A percentile compares a stretch with the other conserved stretches of the same genome.
Evolutionary conservation across 2,329 filamentous ascomycete genomes (phyloP).

Genomic region (Fusarium falciforme): DNA sequence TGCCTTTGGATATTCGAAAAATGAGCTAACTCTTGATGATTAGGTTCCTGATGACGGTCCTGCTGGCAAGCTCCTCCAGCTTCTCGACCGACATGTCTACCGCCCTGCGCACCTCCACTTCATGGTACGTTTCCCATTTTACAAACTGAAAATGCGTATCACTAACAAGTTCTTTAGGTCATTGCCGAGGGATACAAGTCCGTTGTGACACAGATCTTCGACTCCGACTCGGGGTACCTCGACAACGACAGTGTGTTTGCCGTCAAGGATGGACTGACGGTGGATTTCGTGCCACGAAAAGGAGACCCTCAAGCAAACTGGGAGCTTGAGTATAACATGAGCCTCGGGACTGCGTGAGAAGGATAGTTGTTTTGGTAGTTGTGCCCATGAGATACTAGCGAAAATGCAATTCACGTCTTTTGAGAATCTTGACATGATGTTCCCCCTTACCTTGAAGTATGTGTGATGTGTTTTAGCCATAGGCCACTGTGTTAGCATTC

Average conservation of each 20-base stretch:
- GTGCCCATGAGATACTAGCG: neutral
- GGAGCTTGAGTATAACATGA: conserved; percentile 72
- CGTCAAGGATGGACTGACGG: conserved; percentile 62
- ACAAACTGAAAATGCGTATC: fast-evolving
- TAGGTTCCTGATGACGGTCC: conserved; percentile 62
- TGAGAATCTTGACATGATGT: neutral
- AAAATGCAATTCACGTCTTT: neutral
- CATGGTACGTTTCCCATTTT: conserved; percentile 51
- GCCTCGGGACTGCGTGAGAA: neutral
- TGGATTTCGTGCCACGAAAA: conserved; percentile 53
- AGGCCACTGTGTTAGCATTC: too few relatives aligned
- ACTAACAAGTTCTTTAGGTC: conserved; percentile 40
- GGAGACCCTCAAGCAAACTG: conserved; percentile 61
- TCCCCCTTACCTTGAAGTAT: too few relatives aligned
- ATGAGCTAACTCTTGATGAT: neutral
- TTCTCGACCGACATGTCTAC: conserved; percentile 67
- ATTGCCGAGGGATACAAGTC: conserved; percentile 70
- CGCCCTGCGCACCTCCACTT: conserved; percentile 72
- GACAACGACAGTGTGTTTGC: conserved; percentile 64
- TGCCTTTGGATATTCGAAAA: neutral
- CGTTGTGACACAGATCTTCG: conserved; percentile 81
- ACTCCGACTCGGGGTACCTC: conserved; percentile 72
- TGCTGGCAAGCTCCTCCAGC: conserved; percentile 60
- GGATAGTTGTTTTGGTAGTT: neutral
- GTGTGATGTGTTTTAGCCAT: too few relatives aligned